Conservation (phyloP, 2,329 filamentous ascomycete genomes). For the Aspergillus aculeatinus region DNA sequence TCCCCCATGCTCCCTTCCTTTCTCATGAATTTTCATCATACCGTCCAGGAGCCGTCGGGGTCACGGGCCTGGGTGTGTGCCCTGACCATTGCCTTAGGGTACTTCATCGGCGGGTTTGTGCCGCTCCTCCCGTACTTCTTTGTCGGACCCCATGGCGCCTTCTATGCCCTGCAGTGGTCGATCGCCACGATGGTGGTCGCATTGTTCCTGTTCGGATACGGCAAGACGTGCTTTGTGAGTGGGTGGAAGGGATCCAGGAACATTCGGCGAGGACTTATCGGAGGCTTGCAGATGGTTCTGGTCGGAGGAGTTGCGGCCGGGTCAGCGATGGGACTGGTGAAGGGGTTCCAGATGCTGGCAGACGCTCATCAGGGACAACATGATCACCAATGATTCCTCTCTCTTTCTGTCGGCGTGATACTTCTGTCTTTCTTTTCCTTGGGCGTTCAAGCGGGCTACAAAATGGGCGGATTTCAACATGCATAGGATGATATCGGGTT, state of each 20-base stretch:
- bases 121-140: conserved; percentile 57
- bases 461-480: neutral
- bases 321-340: conserved; percentile 43
- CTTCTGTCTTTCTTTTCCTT: neutral
- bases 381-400: neutral
- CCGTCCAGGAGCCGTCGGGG: conserved; percentile 38
- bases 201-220: conserved; percentile 53
- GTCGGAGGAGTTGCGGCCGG: conserved; percentile 41
- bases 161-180: conserved; percentile 68
- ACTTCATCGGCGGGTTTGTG: conserved; percentile 47
- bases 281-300: conserved; percentile 42
- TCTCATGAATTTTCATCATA: conserved; percentile 45
- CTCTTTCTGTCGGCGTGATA: neutral
- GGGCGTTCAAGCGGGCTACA: neutral
- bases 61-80: conserved; percentile 41
- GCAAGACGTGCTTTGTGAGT: conserved; percentile 46
- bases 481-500: neutral
- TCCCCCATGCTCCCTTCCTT: conserved; percentile 41
- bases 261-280: conserved; percentile 33
- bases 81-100: conserved; percentile 41
- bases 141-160: conserved; percentile 73
- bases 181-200: conserved; percentile 53
- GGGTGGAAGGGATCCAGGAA: conserved; percentile 38
- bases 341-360: conserved; percentile 37
- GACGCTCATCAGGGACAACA: neutral